These are phyloP conservation scores for Dendrobium chrysotoxum DNA, from an alignment of 106 monocot genomes.

Conservation along the genomic window DNA sequence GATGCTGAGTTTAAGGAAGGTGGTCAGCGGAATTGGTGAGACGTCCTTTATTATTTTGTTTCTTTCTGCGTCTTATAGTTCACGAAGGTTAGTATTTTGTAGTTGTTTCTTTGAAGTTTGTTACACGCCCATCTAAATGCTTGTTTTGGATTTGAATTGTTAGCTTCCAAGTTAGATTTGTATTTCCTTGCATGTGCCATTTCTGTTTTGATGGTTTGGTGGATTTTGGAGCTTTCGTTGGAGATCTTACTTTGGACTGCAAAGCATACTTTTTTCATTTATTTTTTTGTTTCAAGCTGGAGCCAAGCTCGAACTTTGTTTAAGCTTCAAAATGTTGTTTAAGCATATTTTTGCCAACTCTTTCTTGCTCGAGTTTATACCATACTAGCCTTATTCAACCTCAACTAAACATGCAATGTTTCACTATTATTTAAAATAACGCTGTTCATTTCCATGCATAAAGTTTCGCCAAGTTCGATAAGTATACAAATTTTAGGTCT, in stretches of 20 bases:
- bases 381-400: too few species aligned
- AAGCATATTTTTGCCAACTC: too few species aligned
- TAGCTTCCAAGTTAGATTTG: neutral
- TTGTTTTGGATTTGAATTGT: neutral
- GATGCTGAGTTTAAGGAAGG: conserved; percentile 59
- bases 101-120: neutral
- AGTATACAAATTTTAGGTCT: too few species aligned
- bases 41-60: neutral
- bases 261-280: neutral
- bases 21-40: conserved; percentile 55
- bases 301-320: neutral
- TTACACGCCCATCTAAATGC: neutral
- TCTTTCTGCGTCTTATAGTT: neutral
- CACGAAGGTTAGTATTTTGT: neutral
- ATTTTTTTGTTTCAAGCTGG: neutral
- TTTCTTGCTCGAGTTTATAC: too few species aligned
- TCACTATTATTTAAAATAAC: too few species aligned
- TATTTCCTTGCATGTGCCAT: neutral
- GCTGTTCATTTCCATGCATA: too few species aligned
- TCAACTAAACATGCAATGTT: too few species aligned
- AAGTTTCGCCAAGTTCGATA: too few species aligned
- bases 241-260: neutral
- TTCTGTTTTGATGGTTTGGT: neutral
- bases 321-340: too few species aligned
- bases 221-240: neutral